Base-by-base conservation (phyloP, 2,329 filamentous ascomycete species). In the Phialocephala subalpina region DNA sequence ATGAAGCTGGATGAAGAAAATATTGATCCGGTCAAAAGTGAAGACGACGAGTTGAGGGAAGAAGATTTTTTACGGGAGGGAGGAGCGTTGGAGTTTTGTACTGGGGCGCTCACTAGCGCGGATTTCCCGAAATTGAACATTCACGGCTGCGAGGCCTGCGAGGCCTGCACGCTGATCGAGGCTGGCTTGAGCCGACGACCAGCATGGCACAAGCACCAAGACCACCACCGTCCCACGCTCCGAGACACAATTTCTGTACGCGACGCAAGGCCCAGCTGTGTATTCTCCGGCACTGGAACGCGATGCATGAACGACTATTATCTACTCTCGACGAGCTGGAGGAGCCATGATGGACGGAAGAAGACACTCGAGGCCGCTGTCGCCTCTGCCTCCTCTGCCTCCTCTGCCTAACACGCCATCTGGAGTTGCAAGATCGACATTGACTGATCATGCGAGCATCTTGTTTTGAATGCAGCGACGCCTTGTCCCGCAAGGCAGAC, bases 401-500 rank as follows among this genome's bases (percentile, higher is more conserved):
- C 18, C 45, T 1, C n/a, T 38, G 20, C 36, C 36, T 40, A 66
- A 64, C 63, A 69, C 71, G 68, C 71, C 70, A 73, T 72, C 58
- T 52, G 14, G 36, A 68, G 61, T 63, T 66, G 61, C 67, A 64
- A 65, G 72, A 73, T 73, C 72, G 69, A 59, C 72, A 69, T 62
- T 58, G 53, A 62, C 42, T 72, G 70, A 72, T 73, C 72, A 73
- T 73, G 72, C 71, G 71, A 72, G 69, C 72, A 72, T 66, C 64
- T 68, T 65, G 65, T 63, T 66, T 65, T 63, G 35, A 65, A 62
- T 65, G 47, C 59, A 62, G 36, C n/a, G 55, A 53, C 64, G 64
- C 64, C 64, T 66, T 40, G 47, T 45, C 12, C 27, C 22, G 55
- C 61, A 58, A 64, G 61, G 63, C 63, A 60, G 58, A 62, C 63